Conservation (phyloP, 805 yeast species). For the Zygosaccharomyces pseudorouxii region DNA sequence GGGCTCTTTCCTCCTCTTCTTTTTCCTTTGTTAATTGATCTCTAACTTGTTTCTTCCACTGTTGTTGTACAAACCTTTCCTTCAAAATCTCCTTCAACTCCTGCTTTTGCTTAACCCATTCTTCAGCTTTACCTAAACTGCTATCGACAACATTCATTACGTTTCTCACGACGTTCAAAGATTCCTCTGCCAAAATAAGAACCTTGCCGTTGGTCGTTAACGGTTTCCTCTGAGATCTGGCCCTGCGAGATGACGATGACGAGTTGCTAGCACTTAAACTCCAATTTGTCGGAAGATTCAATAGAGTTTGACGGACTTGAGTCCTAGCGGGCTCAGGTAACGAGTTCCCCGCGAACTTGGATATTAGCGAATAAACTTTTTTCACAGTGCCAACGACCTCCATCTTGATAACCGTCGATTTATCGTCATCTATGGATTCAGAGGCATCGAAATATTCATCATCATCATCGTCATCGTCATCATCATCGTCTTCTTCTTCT, state of each 20-base stretch:
- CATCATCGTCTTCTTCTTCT: conserved; percentile 14
- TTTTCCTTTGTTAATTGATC: conserved; percentile 31
- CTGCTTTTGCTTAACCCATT: conserved; percentile 60
- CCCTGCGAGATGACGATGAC: conserved; percentile 13
- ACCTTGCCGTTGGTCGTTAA: conserved; percentile 62
- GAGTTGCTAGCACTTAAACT: conserved; percentile 39
- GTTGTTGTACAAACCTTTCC: conserved; percentile 20
- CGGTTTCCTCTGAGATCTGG: conserved; percentile 11
- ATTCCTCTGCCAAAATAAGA: conserved; percentile 79
- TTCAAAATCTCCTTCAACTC: conserved; percentile 33
- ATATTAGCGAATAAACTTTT: conserved; percentile 78
- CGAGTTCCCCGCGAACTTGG: conserved; percentile 75
- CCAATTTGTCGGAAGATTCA: conserved; percentile 74
- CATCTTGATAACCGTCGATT: conserved; percentile 50
- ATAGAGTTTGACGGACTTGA: conserved; percentile 71
- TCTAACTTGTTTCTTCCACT: conserved; percentile 18
- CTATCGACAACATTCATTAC: conserved; percentile 82
- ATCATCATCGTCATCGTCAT: conserved; percentile 24
- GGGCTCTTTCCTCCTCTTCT: conserved; percentile 6
- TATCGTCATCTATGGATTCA: conserved; percentile 23
- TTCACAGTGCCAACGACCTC: conserved; percentile 87
- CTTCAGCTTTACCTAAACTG: conserved; percentile 77
- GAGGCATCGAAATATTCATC: conserved; percentile 36
- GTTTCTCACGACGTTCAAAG: conserved; percentile 78
- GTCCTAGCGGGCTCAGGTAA: conserved; percentile 74